Base-by-base conservation (phyloP, 441 rosid genomes). In the Jatropha podagrica region DNA sequence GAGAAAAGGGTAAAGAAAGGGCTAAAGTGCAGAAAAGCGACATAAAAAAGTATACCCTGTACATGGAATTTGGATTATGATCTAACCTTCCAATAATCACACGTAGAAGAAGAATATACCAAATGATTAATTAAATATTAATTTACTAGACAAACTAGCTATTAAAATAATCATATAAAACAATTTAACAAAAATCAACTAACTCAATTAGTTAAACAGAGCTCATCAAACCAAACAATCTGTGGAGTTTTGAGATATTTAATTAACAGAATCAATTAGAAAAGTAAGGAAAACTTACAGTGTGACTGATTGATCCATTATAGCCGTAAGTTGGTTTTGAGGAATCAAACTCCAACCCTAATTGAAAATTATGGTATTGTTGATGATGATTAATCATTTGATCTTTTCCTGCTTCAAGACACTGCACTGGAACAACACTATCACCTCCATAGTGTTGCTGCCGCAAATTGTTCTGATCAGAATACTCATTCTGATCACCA, bases 391-490 rank as follows among this genome's bases (percentile, higher is more conserved):
- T 54, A 54, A 54, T 12, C 69, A 79, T 81, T 40, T 79, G 89
- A 75, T 83, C 82, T 42, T 86, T 87, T 32, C 76, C 76, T 79
- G 81, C 80, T 81, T 88, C 91, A 75, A 81, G 80, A 77, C 81
- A 75, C 61, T 80, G 88, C 73, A 86, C 84, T 7, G 97, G 98
- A 69, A 91, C 98, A 63, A 89, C 88, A 66, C 97, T 81, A 69
- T 91, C 97, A 61, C 89, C 92, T 0, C 85, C 84, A 73, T 81
- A 83, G 85, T 84, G 86, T 73, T 84, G 81, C 10, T 88, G 85
- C 18, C 85, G 88, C 23, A 83, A 83, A 14, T 69, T 79, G 54
- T 85, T 84, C 27, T 85, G 85, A 72, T 81, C 87, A 56, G 74
- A 74, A 38, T 77, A 84, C 40, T 82, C 89, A 77, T 77, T 85